Conservation (phyloP, 495 filamentous ascomycete species). For the Chaetomidium leptoderma region DNA sequence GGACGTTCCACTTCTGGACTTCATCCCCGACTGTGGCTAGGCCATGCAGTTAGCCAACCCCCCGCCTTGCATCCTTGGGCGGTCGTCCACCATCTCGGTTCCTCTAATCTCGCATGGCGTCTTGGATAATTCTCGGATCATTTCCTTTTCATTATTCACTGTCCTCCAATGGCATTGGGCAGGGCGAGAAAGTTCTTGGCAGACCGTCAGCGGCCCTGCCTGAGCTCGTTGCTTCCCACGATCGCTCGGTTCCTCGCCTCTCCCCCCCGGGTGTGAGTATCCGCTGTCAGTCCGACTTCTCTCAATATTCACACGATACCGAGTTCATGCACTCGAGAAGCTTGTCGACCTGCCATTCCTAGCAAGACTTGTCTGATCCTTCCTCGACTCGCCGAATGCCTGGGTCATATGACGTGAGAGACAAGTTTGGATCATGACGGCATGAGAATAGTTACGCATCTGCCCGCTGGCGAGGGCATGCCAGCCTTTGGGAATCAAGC, state of each 20-base stretch:
- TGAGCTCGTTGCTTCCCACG: not conserved
- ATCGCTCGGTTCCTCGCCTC: not conserved
- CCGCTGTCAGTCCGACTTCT: too few species aligned
- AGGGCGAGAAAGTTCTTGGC: not conserved
- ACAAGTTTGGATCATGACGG: not conserved
- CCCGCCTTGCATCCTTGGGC: not conserved
- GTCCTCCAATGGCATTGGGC: constrained; percentile 13
- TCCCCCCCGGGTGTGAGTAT: too few species aligned
- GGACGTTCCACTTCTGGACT: not conserved
- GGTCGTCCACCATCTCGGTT: constrained; percentile 5
- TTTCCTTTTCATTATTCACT: not conserved
- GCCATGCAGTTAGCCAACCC: constrained; percentile 2
- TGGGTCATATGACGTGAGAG: not conserved
- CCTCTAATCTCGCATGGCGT: not conserved
- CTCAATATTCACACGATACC: not conserved
- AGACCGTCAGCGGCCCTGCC: not conserved
- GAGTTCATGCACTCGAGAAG: not conserved
- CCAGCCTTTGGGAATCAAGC: not conserved
- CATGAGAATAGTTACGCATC: not conserved
- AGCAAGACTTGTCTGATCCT: too few species aligned
- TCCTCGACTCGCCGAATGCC: not conserved
- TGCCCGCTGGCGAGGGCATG: not conserved
- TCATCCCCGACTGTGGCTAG: constrained; percentile 14
- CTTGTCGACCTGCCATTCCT: not conserved
- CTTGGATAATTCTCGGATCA: not conserved